phyloP scores from a whole-genome alignment of 371 early-diverging fungal species.

The Syncephalastrum sp. region DNA sequence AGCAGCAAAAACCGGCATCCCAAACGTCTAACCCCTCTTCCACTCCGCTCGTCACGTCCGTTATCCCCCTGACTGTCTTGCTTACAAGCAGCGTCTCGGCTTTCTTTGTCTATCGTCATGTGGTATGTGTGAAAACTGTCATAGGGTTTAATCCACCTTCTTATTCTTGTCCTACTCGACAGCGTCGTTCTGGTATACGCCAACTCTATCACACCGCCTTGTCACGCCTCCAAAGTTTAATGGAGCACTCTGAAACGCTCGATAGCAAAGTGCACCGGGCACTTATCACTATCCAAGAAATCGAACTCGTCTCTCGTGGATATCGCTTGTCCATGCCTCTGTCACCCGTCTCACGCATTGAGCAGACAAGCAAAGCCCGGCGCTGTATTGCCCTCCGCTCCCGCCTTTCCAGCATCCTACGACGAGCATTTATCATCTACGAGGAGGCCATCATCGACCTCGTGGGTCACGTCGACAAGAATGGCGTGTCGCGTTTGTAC shows the following conservation, averaged over 20 bases:
- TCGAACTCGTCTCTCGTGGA: conserved; percentile 72
- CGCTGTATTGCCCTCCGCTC: conserved; percentile 48
- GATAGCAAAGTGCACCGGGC: conserved; percentile 63
- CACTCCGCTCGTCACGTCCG: conserved; percentile 9
- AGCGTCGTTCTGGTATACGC: conserved; percentile 55
- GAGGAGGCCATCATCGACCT: conserved; percentile 46
- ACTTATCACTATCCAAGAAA: conserved; percentile 67
- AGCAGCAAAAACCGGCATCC: conserved; percentile 9
- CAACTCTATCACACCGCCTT: conserved; percentile 53
- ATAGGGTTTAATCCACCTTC: not conserved
- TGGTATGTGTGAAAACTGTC: conserved; percentile 23
- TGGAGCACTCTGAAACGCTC: conserved; percentile 50
- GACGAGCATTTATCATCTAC: conserved; percentile 40
- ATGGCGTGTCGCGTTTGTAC: conserved; percentile 30
- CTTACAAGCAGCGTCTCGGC: conserved; percentile 32
- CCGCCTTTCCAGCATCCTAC: conserved; percentile 26
- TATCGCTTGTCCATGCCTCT: conserved; percentile 64
- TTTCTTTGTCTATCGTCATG: conserved; percentile 39
- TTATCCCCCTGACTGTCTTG: conserved; percentile 20
- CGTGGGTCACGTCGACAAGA: conserved; percentile 31
- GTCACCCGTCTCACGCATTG: conserved; percentile 67
- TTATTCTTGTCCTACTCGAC: not conserved
- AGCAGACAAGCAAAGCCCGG: conserved; percentile 55
- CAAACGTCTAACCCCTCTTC: conserved; percentile 1
- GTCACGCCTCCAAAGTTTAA: conserved; percentile 43